Evolutionary conservation across 805 yeast species (phyloP).

Genomic region (Saccharomyces eubayanus): DNA sequence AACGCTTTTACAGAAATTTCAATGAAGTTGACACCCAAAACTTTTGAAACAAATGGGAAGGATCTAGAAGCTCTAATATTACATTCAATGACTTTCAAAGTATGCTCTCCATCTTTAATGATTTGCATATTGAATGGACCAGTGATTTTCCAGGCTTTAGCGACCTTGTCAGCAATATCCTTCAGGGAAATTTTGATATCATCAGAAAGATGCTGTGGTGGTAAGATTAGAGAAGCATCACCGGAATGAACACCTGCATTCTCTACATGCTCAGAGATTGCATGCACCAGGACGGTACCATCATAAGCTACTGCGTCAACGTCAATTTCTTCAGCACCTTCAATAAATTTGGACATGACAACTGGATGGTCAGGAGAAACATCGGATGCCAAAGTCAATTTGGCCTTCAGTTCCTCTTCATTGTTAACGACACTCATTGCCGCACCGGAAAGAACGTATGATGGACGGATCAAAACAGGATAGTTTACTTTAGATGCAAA

Average conservation of each 20-base stretch:
- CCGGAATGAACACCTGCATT: constrained; percentile 99
- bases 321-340: constrained; percentile 94
- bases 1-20: constrained; percentile 90
- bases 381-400: constrained; percentile 79
- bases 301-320: constrained; percentile 91
- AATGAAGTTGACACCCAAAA: constrained; percentile 87
- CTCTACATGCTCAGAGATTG: constrained; percentile 95
- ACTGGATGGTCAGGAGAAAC: constrained; percentile 96
- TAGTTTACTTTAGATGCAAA: constrained; percentile 83
- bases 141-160: constrained; percentile 86
- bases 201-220: constrained; percentile 75
- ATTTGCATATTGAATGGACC: constrained; percentile 99
- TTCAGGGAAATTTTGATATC: constrained; percentile 63
- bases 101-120: constrained; percentile 64
- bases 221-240: constrained; percentile 91
- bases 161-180: constrained; percentile 88
- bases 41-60: constrained; percentile 98
- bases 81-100: constrained; percentile 94
- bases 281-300: constrained; percentile 87
- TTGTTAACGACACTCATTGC: constrained; percentile 91
- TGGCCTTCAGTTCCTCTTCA: constrained; percentile 69
- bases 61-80: constrained; percentile 97
- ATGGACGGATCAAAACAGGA: constrained; percentile 96
- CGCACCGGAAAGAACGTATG: constrained; percentile 95
- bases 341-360: constrained; percentile 90